phyloP scores from a whole-genome alignment of 1,284 basidiomycete species.

The Puccinia brachypodii region DNA sequence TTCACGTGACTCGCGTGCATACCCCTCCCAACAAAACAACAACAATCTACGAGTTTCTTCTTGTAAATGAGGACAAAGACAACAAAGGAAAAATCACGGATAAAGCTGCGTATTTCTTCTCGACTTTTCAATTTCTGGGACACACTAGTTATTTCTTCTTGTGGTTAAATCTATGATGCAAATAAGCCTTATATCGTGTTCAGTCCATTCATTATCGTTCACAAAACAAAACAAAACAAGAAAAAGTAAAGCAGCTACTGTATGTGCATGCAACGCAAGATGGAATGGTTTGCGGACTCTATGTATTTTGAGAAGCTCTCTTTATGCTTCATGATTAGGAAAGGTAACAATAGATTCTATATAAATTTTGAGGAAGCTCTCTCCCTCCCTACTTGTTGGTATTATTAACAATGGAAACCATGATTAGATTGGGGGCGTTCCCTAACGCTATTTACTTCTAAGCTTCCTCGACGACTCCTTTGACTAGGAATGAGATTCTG shows the following conservation, averaged over 20 bases:
- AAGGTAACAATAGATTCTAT: background rate
- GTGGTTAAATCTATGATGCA: background rate
- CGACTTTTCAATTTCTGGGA: background rate
- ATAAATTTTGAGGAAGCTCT: background rate
- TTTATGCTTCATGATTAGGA: background rate
- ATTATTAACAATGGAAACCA: background rate
- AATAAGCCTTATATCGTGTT: background rate
- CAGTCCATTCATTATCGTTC: background rate
- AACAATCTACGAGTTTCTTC: too few relatives aligned
- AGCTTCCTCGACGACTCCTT: constrained; percentile 16
- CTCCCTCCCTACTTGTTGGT: background rate
- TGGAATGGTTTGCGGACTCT: too few relatives aligned
- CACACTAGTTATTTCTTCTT: too few relatives aligned
- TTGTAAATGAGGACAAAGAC: too few relatives aligned
- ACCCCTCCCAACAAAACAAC: too few relatives aligned
- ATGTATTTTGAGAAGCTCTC: too few relatives aligned
- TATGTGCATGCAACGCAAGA: background rate
- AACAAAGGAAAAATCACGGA: background rate
- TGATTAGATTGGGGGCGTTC: background rate
- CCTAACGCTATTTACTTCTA: background rate
- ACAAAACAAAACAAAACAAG: background rate
- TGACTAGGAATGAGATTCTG: background rate
- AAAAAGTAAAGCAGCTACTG: background rate
- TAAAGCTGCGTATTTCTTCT: background rate
- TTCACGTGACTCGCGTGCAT: too few relatives aligned